A percentile compares a stretch with the other conserved stretches of the same genome.
phyloP scores from a whole-genome alignment of 2,329 filamentous ascomycete species.

The Xylaria digitata region DNA sequence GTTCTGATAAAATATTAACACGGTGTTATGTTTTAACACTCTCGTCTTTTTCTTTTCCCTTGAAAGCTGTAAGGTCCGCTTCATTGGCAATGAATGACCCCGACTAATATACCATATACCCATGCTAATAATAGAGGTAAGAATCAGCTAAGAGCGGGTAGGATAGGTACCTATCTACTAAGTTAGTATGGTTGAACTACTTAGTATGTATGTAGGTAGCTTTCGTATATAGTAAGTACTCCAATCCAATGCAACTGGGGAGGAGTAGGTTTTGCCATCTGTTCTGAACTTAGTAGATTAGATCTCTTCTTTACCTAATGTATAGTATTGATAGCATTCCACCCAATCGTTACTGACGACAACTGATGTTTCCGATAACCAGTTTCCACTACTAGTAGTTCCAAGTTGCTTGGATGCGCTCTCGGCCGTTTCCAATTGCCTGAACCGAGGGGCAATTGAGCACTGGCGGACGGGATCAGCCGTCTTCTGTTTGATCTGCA shows the following conservation, averaged over 20 bases:
- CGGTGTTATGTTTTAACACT: background rate
- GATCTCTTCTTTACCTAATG: background rate
- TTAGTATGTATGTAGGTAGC: background rate
- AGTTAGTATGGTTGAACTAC: background rate
- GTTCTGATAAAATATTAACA: background rate
- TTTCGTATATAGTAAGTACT: background rate
- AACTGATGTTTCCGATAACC: constrained; percentile 2
- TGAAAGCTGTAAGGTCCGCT: too few relatives aligned
- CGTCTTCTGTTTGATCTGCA: constrained; percentile 15
- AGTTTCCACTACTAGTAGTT: background rate
- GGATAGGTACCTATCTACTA: background rate
- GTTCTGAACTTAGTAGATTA: too few relatives aligned
- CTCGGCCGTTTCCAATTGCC: constrained; percentile 5
- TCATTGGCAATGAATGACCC: too few relatives aligned
- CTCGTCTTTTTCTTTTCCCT: background rate
- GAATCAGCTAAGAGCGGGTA: background rate
- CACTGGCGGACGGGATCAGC: constrained; percentile 4
- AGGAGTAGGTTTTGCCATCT: too few relatives aligned
- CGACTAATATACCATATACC: too few relatives aligned
- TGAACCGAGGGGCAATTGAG: background rate
- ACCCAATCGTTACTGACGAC: constrained; percentile 2
- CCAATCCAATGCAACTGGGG: background rate
- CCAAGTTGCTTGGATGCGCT: constrained; percentile 9
- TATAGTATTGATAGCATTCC: constrained; percentile 3
- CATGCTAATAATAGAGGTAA: background rate